Conservation (phyloP, 2,329 filamentous ascomycete species). For the Colletotrichum higginsianum region DNA sequence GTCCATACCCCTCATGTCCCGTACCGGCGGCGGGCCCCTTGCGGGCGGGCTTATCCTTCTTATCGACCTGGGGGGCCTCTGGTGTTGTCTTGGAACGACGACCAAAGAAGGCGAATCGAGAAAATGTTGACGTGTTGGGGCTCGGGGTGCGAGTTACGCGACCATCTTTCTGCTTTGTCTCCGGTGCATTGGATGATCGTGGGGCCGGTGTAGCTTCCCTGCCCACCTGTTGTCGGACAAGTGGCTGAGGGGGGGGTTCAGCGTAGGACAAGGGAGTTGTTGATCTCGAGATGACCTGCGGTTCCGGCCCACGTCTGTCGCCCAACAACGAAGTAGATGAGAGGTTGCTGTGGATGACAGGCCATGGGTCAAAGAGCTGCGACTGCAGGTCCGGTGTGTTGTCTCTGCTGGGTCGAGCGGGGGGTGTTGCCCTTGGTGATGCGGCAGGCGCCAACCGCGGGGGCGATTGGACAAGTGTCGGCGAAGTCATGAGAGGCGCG, state of each 20-base stretch:
- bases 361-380: conserved; percentile 65
- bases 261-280: conserved; percentile 51
- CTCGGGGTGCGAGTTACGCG: conserved; percentile 63
- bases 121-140: conserved; percentile 71
- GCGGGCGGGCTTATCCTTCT: conserved; percentile 70
- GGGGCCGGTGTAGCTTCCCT: conserved; percentile 55
- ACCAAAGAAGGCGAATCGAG: conserved; percentile 84
- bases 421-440: conserved; percentile 59
- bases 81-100: conserved; percentile 77
- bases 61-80: conserved; percentile 64
- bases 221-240: conserved; percentile 49
- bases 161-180: conserved; percentile 46
- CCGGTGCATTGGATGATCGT: conserved; percentile 33
- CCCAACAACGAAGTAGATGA: conserved; percentile 62
- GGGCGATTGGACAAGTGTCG: conserved; percentile 44
- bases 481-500: conserved; percentile 45
- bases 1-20: conserved; percentile 89
- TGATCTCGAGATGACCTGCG: conserved; percentile 50
- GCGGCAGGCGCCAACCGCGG: conserved; percentile 47
- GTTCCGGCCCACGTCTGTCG: conserved; percentile 63
- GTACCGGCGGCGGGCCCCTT: conserved; percentile 94
- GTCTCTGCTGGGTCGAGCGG: conserved; percentile 77
- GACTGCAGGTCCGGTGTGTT: conserved; percentile 75
- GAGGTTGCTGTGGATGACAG: conserved; percentile 75
- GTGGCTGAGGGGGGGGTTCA: conserved; percentile 49